phyloP scores from a whole-genome alignment of 306 rosid species.

The Lathyrus oleraceus region DNA sequence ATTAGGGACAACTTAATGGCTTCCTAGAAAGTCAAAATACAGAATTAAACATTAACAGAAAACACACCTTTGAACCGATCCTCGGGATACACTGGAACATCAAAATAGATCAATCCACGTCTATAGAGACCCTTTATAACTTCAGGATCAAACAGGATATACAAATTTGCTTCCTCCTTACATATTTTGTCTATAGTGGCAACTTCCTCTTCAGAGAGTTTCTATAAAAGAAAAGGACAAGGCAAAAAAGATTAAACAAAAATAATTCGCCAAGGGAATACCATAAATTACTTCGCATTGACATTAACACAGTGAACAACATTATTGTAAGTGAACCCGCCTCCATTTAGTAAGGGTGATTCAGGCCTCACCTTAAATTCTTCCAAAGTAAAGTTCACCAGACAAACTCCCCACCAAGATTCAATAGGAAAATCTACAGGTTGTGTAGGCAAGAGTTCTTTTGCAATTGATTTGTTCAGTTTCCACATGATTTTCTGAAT shows the following conservation, averaged over 20 bases:
- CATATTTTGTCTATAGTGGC: constrained; percentile 95
- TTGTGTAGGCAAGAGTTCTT: constrained; percentile 83
- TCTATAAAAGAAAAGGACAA: constrained; percentile 49
- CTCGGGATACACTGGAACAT: constrained; percentile 90
- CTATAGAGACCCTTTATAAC: constrained; percentile 71
- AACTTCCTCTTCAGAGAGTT: constrained; percentile 93
- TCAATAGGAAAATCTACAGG: constrained; percentile 94
- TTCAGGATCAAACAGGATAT: constrained; percentile 76
- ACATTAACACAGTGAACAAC: constrained; percentile 20
- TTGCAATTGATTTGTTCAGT: constrained; percentile 97
- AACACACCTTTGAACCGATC: constrained; percentile 88
- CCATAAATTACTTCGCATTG: constrained; percentile 14
- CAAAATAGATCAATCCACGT: constrained; percentile 89
- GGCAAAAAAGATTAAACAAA: constrained; percentile 27
- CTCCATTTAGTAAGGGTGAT: constrained; percentile 19
- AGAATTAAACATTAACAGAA: constrained; percentile 3
- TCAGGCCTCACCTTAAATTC: constrained; percentile 84
- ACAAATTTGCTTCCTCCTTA: constrained; percentile 93
- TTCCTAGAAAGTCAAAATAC: constrained; percentile 12
- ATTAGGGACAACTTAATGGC: constrained; percentile 16
- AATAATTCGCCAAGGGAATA: constrained; percentile 30
- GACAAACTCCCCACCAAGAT: constrained; percentile 99
- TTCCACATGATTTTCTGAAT: constrained; percentile 99
- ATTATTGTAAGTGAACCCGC: constrained; percentile 7
- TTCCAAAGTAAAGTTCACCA: constrained; percentile 97